These are phyloP conservation scores for Backusella tuberculispora DNA, from an alignment of 192 early-diverging fungal genomes.

Conservation along the genomic window DNA sequence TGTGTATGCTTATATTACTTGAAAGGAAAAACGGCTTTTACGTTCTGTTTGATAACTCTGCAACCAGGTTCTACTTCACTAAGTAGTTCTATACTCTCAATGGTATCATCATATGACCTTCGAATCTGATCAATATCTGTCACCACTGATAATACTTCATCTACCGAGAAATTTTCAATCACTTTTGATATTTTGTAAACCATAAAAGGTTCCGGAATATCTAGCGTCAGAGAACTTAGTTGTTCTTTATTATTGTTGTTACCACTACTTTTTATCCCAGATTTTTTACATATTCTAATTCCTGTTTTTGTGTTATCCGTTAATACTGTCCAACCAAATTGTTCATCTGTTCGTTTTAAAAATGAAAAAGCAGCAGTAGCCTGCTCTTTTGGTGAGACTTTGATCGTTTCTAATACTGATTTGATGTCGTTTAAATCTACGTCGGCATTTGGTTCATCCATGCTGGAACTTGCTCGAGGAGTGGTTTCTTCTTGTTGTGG, in stretches of 20 bases:
- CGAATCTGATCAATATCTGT: slow-evolving; percentile 43
- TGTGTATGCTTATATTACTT: slow-evolving; percentile 30
- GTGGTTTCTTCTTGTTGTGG: background rate
- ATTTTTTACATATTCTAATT: slow-evolving; percentile 45
- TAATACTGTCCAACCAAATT: slow-evolving; percentile 48
- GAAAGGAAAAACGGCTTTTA: slow-evolving; percentile 54
- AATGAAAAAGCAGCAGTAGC: slow-evolving; percentile 35
- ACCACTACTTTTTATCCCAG: slow-evolving; percentile 32
- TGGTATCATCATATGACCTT: slow-evolving; percentile 42
- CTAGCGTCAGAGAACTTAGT: slow-evolving; percentile 1
- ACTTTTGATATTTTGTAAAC: slow-evolving; percentile 54
- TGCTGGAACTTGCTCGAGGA: background rate
- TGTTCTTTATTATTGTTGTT: background rate
- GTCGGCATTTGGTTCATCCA: background rate
- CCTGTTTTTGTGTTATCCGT: slow-evolving; percentile 47
- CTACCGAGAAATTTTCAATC: slow-evolving; percentile 56
- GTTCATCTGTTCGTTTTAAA: slow-evolving; percentile 45
- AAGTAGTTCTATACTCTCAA: slow-evolving; percentile 42
- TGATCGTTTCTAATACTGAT: slow-evolving; percentile 4
- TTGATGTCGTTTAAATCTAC: background rate
- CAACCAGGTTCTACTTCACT: slow-evolving; percentile 46
- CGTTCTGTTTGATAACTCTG: slow-evolving; percentile 40
- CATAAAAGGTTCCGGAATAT: slow-evolving; percentile 49
- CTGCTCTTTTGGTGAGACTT: slow-evolving; percentile 27
- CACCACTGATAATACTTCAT: slow-evolving; percentile 53